Evolutionary conservation across 352 stramenopile species (phyloP), one percentile per base, ranked within the genome.

Genomic region (Globisporangium perplexum): DNA sequence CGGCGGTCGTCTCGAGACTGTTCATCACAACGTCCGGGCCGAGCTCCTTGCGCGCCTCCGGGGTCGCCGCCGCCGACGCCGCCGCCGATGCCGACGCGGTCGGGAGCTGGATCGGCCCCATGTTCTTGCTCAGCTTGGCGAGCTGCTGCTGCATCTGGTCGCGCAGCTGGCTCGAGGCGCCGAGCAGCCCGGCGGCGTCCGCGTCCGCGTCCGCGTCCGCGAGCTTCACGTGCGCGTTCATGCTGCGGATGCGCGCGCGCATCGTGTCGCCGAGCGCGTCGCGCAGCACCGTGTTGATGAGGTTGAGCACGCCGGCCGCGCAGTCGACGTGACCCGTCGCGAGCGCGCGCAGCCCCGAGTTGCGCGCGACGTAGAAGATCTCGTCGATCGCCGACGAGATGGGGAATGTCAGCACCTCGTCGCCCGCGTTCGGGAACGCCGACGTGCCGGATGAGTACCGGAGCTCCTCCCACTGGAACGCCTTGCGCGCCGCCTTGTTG

Each of bases 371-470:
- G 57, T 95, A 95, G 57, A 95, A 91, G 44, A 95, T 86, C 55
- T 95, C 85, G 65, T 95, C 85, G 47, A 95, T 78, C 4, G 81
- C 76, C 0, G 85, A 93, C 26, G 85, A 93, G 51, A 93, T 86
- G 6, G 83, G 81, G 49, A 88, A 83, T 35, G 69, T 83, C 23
- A 75, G 42, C 14, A 84, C 60, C 31, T 59, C 63, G 26, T 78
- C 63, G 42, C 62, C 60, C 26, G 23, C 50, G 26, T 55, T 35
- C 0, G 24, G 17, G 12, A 8, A 15, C 54, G 45, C 20, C 18
- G 38, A 47, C 23, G 55, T 38, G 11, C 55, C 66, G 5, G 76
- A 84, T 22, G 78, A 81, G 23, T 74, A 82, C 26, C 81, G 81
- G 22, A 91, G 65, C 55, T 95, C 81, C 66, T 95, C 85, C 74